Conservation (phyloP, 2,329 filamentous ascomycete species). For the Phoma sp. region DNA sequence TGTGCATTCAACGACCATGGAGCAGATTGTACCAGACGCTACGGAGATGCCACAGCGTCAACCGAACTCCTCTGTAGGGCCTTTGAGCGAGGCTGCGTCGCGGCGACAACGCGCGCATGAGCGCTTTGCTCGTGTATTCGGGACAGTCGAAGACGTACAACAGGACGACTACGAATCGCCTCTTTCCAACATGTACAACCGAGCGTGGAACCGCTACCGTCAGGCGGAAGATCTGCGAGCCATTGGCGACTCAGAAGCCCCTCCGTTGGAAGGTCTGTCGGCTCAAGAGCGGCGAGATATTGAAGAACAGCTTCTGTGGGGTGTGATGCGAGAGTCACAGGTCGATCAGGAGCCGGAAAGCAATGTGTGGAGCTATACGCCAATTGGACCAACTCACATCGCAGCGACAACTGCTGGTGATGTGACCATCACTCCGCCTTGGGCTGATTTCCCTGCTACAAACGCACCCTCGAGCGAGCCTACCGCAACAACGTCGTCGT, state of each 20-base stretch:
- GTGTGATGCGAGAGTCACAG: conserved; percentile 39
- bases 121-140: conserved; percentile 50
- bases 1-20: not conserved
- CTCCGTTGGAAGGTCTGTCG: conserved; percentile 29
- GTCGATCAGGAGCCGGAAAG: conserved; percentile 22
- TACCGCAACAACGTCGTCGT: conserved; percentile 7
- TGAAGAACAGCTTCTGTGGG: conserved; percentile 43
- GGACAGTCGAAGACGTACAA: conserved; percentile 55
- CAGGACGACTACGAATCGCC: conserved; percentile 57
- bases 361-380: conserved; percentile 33
- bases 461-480: not conserved
- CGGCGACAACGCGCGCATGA: conserved; percentile 36
- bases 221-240: conserved; percentile 49
- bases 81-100: conserved; percentile 24
- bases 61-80: not conserved
- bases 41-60: not conserved
- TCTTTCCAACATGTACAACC: conserved; percentile 55
- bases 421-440: conserved; percentile 15
- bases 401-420: not conserved
- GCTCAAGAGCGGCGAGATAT: conserved; percentile 37
- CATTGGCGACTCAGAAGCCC: conserved; percentile 27
- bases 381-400: not conserved
- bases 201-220: conserved; percentile 53
- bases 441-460: conserved; percentile 3
- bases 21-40: not conserved